A percentile compares a stretch with the other conserved stretches of the same genome.
phyloP scores from a whole-genome alignment of 139 green algal species.

The Chlorella sp. region DNA sequence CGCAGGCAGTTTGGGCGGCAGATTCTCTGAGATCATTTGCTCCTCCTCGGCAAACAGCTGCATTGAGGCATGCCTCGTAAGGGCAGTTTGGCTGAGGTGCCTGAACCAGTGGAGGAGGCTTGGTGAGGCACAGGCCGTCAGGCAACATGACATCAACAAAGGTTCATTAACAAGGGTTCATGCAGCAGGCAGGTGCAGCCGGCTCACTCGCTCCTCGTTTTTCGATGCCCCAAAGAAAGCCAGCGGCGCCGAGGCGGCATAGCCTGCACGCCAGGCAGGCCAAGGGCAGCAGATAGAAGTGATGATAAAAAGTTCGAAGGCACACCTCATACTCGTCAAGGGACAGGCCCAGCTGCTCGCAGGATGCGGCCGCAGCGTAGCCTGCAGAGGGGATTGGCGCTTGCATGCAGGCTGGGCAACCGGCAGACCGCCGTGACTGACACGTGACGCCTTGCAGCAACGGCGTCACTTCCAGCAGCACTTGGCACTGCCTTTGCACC shows the following conservation, averaged over 20 bases:
- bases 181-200: not conserved
- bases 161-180: too few species aligned
- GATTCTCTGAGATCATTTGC: not conserved
- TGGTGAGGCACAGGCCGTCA: too few species aligned
- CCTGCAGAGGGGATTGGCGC: constrained; percentile 15
- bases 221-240: constrained; percentile 40
- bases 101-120: too few species aligned
- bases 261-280: constrained; percentile 19
- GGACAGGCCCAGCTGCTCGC: constrained; percentile 37
- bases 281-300: not conserved
- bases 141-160: too few species aligned
- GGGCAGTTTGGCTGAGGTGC: too few species aligned
- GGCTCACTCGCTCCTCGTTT: constrained; percentile 42
- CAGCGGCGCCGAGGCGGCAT: constrained; percentile 8
- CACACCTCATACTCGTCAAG: constrained; percentile 43
- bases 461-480: too few species aligned
- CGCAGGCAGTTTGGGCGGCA: not conserved
- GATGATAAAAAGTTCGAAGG: not conserved
- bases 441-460: too few species aligned
- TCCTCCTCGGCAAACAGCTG: too few species aligned
- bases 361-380: not conserved
- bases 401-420: too few species aligned
- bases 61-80: too few species aligned
- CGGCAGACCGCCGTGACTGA: too few species aligned
- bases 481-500: too few species aligned